Evolutionary conservation across 306 rosid species (phyloP).

Genomic region (Quercus bicolor): DNA sequence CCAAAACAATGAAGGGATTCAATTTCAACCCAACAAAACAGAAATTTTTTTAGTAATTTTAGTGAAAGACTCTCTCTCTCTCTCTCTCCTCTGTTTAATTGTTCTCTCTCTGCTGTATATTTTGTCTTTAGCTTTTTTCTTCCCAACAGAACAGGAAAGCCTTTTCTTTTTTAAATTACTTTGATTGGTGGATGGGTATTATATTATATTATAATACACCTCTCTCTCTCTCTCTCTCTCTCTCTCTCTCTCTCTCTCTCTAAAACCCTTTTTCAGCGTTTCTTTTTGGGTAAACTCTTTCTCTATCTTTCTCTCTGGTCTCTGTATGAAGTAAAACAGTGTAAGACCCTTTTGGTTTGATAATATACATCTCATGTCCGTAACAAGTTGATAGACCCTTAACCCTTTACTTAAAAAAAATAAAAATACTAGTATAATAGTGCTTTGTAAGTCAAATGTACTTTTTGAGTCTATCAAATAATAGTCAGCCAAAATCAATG

Average conservation of each 20-base stretch:
- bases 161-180: constrained; percentile 16
- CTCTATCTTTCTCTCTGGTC: constrained; percentile 15
- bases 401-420: not conserved
- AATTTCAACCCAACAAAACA: constrained; percentile 39
- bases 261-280: not conserved
- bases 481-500: too few relatives aligned
- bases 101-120: constrained; percentile 27
- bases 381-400: constrained; percentile 25
- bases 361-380: constrained; percentile 29
- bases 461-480: too few relatives aligned
- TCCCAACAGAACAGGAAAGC: constrained; percentile 32
- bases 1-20: constrained; percentile 46
- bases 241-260: not conserved
- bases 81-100: not conserved
- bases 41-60: constrained; percentile 35
- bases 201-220: constrained; percentile 17
- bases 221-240: constrained; percentile 5
- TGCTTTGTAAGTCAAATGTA: too few relatives aligned
- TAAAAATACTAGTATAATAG: not conserved
- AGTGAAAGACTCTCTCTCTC: constrained; percentile 17
- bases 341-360: constrained; percentile 26
- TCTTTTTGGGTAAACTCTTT: constrained; percentile 14
- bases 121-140: constrained; percentile 44
- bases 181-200: constrained; percentile 19
- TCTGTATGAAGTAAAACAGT: not conserved